A percentile compares a stretch with the other conserved stretches of the same genome.
phyloP scores from a whole-genome alignment of 2,329 filamentous ascomycete species.

The Pyrenophora tritici-repentis region DNA sequence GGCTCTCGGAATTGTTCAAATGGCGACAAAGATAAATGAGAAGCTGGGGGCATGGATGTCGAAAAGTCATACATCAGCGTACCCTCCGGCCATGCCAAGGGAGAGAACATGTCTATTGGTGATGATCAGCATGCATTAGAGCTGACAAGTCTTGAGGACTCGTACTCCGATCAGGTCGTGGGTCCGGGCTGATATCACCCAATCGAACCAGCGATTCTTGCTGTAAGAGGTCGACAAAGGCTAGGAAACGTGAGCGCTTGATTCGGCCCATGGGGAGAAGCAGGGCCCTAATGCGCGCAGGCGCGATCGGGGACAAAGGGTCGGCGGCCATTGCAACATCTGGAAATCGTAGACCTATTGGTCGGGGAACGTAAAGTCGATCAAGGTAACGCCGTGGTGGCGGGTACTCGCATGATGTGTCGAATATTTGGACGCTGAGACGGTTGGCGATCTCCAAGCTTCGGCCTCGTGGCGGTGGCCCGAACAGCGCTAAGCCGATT shows the following conservation, averaged over 20 bases:
- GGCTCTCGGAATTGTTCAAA: slow-evolving; percentile 91
- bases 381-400: slow-evolving; percentile 13
- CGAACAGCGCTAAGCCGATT: slow-evolving; percentile 15
- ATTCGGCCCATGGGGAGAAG: slow-evolving; percentile 87
- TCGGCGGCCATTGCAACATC: slow-evolving; percentile 80
- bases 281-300: slow-evolving; percentile 86
- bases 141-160: slow-evolving; percentile 23
- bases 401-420: slow-evolving; percentile 27
- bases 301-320: slow-evolving; percentile 81
- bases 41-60: slow-evolving; percentile 76
- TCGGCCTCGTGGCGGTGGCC: slow-evolving; percentile 30
- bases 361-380: slow-evolving; percentile 20
- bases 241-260: slow-evolving; percentile 76
- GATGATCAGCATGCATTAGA: slow-evolving; percentile 40
- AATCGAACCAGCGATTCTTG: slow-evolving; percentile 81
- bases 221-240: slow-evolving; percentile 78
- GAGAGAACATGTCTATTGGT: slow-evolving; percentile 84
- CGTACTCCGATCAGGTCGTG: slow-evolving; percentile 83
- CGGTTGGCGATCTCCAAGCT: slow-evolving; percentile 25
- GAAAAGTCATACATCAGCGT: slow-evolving; percentile 87
- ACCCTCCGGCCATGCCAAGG: slow-evolving; percentile 82
- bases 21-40: slow-evolving; percentile 78
- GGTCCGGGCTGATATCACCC: slow-evolving; percentile 84
- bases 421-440: slow-evolving; percentile 28
- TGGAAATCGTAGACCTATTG: slow-evolving; percentile 30